A percentile compares a stretch with the other conserved stretches of the same genome.
These are phyloP conservation scores for Penicillium ochrochloron DNA, from an alignment of 495 filamentous ascomycete genomes.

Conservation along the genomic window DNA sequence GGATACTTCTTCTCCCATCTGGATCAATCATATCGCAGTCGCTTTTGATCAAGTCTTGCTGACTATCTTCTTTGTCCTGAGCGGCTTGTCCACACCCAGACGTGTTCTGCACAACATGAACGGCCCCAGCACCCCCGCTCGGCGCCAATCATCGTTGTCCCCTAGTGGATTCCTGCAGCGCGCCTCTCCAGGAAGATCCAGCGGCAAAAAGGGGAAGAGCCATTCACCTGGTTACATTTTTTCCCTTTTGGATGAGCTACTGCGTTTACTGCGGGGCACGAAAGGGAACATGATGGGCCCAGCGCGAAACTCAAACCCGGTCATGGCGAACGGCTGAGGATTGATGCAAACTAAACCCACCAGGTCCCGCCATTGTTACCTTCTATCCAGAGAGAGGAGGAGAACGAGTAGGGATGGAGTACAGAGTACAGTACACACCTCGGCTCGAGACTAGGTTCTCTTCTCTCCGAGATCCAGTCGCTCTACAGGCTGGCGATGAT, in stretches of 20 bases:
- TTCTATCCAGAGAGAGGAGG: not conserved
- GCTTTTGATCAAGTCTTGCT: not conserved
- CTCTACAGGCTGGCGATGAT: slow-evolving; percentile 4
- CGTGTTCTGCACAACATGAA: slow-evolving; percentile 46
- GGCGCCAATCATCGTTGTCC: slow-evolving; percentile 35
- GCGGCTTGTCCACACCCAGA: slow-evolving; percentile 11
- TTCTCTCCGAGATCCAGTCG: not conserved
- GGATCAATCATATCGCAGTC: not conserved
- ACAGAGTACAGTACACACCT: slow-evolving; percentile 4
- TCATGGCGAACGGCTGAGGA: slow-evolving; percentile 5
- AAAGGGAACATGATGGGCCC: slow-evolving; percentile 4
- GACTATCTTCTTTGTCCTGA: not conserved
- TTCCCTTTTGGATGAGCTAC: not conserved
- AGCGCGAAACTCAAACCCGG: slow-evolving; percentile 21
- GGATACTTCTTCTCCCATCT: not conserved
- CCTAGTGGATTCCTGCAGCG: slow-evolving; percentile 34
- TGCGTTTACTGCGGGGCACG: slow-evolving; percentile 37
- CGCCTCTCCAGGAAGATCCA: slow-evolving; percentile 26
- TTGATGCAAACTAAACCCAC: slow-evolving; percentile 3
- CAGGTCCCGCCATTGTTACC: not conserved
- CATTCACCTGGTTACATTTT: slow-evolving; percentile 3
- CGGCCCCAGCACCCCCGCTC: slow-evolving; percentile 29
- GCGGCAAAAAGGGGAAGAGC: slow-evolving; percentile 20
- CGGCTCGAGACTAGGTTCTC: not conserved
- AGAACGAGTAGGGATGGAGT: not conserved